These are phyloP conservation scores for Canna indica DNA, from an alignment of 176 grass and related monocot genomes.

Conservation along the genomic window DNA sequence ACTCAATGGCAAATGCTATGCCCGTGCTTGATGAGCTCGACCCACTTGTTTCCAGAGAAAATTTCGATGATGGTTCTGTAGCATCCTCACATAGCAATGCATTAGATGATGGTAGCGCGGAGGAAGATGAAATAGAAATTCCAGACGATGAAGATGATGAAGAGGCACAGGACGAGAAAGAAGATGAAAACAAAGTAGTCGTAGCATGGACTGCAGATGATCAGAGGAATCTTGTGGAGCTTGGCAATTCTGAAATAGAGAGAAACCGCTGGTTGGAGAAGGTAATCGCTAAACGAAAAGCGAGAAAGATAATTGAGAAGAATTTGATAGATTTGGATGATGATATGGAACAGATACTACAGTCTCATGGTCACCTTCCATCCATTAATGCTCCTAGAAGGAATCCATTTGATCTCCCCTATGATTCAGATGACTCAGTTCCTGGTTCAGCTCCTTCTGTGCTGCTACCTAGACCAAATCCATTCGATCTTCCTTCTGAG, in stretches of 20 bases:
- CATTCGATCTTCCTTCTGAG: slow-evolving; percentile 72
- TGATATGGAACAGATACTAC: slow-evolving; percentile 38
- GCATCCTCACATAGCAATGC: slow-evolving; percentile 39
- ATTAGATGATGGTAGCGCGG: slow-evolving; percentile 46
- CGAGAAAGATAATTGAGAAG: slow-evolving; percentile 62
- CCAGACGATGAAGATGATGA: slow-evolving; percentile 38
- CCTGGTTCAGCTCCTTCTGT: slow-evolving; percentile 89
- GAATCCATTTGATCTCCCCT: slow-evolving; percentile 73
- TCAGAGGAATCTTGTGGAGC: slow-evolving; percentile 88
- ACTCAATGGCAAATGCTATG: slow-evolving; percentile 66
- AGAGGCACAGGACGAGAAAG: slow-evolving; percentile 38
- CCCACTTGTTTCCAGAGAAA: slow-evolving; percentile 45
- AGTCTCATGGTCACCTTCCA: slow-evolving; percentile 40
- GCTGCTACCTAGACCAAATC: slow-evolving; percentile 47
- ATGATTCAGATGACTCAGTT: slow-evolving; percentile 45
- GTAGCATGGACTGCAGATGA: slow-evolving; percentile 89
- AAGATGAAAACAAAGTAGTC: slow-evolving; percentile 39
- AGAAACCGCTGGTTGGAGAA: slow-evolving; percentile 86
- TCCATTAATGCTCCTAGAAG: slow-evolving; percentile 50
- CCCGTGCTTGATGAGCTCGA: slow-evolving; percentile 84
- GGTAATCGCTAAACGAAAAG: slow-evolving; percentile 70
- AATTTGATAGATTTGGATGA: slow-evolving; percentile 37
- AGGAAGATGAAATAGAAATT: slow-evolving; percentile 31
- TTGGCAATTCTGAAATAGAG: slow-evolving; percentile 86
- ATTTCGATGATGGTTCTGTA: slow-evolving; percentile 47